phyloP scores from a whole-genome alignment of 83 land plant species.

The Isoetes engelmannii region DNA sequence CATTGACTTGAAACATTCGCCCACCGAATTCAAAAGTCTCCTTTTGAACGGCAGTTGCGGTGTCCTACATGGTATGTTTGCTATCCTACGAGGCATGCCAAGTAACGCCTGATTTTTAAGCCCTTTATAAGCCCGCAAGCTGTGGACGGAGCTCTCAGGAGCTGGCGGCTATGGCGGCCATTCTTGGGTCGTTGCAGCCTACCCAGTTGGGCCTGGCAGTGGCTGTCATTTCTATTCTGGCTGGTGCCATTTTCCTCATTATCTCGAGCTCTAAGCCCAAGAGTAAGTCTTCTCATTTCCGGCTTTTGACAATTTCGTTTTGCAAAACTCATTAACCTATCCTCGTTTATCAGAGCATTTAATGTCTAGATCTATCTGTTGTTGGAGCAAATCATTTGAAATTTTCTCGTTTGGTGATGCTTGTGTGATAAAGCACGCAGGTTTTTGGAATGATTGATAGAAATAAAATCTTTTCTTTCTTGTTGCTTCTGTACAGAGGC shows the following conservation, averaged over 20 bases:
- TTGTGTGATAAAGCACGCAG: background rate
- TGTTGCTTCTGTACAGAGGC: conserved; percentile 33
- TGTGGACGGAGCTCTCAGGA: too few species aligned
- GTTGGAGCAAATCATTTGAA: background rate
- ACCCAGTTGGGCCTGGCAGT: conserved; percentile 41
- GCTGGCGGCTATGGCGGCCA: conserved; percentile 18
- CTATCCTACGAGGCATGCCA: too few species aligned
- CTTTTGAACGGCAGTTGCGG: too few species aligned
- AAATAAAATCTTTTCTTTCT: background rate
- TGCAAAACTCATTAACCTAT: background rate
- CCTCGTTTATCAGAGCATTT: background rate
- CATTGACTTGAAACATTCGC: too few species aligned
- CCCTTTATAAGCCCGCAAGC: too few species aligned
- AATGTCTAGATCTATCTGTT: background rate
- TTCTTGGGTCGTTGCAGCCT: conserved; percentile 23
- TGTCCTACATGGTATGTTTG: too few species aligned
- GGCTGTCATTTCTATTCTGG: conserved; percentile 64
- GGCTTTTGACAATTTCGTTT: conserved; percentile 2
- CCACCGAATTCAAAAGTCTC: too few species aligned
- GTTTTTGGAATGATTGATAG: background rate
- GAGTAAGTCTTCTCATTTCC: conserved; percentile 22
- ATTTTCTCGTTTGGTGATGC: background rate
- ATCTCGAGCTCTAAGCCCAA: conserved; percentile 40
- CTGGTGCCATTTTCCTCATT: conserved; percentile 52
- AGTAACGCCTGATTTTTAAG: too few species aligned